A percentile compares a stretch with the other conserved stretches of the same genome.
Evolutionary conservation across 202 grass and related monocot genomes (phyloP).

Genomic region (Zizania palustris): DNA sequence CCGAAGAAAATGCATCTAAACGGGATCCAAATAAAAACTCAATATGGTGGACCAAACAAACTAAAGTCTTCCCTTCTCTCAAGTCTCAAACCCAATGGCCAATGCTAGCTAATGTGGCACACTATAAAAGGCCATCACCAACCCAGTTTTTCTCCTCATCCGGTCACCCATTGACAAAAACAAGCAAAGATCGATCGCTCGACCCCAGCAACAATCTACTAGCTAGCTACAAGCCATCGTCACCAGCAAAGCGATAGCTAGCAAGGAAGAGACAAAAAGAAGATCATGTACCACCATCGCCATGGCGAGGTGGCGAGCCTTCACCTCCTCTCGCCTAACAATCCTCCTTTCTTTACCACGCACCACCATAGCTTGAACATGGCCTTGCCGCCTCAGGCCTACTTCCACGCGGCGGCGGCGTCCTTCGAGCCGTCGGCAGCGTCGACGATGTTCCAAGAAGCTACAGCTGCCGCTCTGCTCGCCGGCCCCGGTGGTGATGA

Average conservation of each 20-base stretch:
- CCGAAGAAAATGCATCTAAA: background rate
- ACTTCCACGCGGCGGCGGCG: slow-evolving; percentile 23
- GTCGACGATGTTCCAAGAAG: slow-evolving; percentile 17
- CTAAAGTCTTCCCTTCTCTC: slow-evolving; percentile 26
- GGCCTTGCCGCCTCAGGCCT: slow-evolving; percentile 44
- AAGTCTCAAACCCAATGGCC: background rate
- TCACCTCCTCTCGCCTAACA: slow-evolving; percentile 49
- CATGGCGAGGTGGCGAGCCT: slow-evolving; percentile 66
- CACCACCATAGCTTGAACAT: slow-evolving; percentile 57
- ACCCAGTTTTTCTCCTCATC: slow-evolving; percentile 44
- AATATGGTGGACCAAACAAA: slow-evolving; percentile 32
- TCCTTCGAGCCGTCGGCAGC: no score
- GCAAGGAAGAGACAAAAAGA: slow-evolving; percentile 28
- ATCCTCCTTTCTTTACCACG: slow-evolving; percentile 33
- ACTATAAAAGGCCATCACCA: slow-evolving; percentile 62
- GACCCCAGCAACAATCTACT: background rate
- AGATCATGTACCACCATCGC: slow-evolving; percentile 55
- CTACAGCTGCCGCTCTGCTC: background rate
- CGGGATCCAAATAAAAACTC: background rate
- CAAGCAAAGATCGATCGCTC: slow-evolving; percentile 29
- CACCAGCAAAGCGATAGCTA: slow-evolving; percentile 16
- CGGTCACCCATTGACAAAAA: slow-evolving; percentile 29
- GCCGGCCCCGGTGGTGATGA: background rate
- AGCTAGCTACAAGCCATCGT: background rate
- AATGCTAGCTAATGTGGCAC: slow-evolving; percentile 29